phyloP scores from a whole-genome alignment of 441 rosid genomes.

The Populus tomentosa region DNA sequence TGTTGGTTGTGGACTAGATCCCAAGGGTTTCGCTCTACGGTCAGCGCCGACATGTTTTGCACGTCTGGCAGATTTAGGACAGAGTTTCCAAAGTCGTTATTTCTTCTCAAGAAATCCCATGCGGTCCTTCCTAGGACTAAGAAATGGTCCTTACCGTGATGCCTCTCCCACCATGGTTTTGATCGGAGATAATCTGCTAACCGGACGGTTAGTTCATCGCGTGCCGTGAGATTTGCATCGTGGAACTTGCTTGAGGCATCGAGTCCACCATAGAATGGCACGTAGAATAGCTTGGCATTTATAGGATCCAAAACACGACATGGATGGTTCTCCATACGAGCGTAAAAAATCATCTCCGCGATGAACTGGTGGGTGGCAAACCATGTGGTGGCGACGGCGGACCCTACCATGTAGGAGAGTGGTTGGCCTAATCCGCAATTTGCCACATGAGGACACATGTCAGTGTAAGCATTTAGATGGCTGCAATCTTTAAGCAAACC shows the following conservation, averaged over 20 bases:
- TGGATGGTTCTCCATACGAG: constrained; percentile 40
- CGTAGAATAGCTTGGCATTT: constrained; percentile 37
- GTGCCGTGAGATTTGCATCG: constrained; percentile 27
- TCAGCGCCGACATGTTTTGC: constrained; percentile 48
- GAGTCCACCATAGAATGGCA: constrained; percentile 58
- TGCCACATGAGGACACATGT: constrained; percentile 57
- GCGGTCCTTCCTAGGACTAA: constrained; percentile 56
- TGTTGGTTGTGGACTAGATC: constrained; percentile 25
- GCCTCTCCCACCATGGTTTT: constrained; percentile 34
- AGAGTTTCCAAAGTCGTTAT: constrained; percentile 40
- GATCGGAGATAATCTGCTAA: constrained; percentile 22
- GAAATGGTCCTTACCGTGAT: constrained; percentile 45
- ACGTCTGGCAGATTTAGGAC: constrained; percentile 40
- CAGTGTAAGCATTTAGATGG: constrained; percentile 37
- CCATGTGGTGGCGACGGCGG: constrained; percentile 19
- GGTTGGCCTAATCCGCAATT: constrained; percentile 51
- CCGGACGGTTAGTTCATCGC: constrained; percentile 40
- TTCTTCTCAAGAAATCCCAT: constrained; percentile 55
- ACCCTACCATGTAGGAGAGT: background rate
- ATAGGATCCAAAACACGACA: constrained; percentile 47
- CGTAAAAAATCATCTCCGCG: constrained; percentile 61
- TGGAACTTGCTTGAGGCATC: constrained; percentile 47
- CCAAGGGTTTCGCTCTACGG: constrained; percentile 52
- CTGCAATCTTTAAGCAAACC: constrained; percentile 39
- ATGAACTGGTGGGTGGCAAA: constrained; percentile 51